phyloP scores from a whole-genome alignment of 345 rosid species.

The Bruguiera sexangula region DNA sequence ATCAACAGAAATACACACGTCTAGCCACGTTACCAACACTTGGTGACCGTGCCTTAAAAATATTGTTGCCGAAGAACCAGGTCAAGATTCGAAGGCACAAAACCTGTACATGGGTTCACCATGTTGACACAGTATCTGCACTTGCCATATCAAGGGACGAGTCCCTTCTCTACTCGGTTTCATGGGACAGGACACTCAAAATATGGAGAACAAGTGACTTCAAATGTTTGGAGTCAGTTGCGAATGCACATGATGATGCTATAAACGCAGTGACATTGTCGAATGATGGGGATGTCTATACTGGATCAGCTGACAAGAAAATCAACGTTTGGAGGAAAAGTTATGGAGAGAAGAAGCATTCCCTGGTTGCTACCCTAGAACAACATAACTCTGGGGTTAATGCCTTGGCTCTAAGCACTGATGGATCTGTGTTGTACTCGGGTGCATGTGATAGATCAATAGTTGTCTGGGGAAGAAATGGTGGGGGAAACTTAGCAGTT shows the following conservation, averaged over 20 bases:
- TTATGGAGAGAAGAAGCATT: conserved; percentile 49
- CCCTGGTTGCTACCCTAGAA: conserved; percentile 45
- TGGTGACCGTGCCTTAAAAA: conserved; percentile 58
- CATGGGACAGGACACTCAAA: conserved; percentile 92
- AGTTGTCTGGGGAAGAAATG: conserved; percentile 63
- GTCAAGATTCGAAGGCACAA: conserved; percentile 72
- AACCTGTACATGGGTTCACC: conserved; percentile 80
- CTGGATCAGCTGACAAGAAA: conserved; percentile 81
- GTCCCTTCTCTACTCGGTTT: conserved; percentile 73
- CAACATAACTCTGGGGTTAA: conserved; percentile 78
- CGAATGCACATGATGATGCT: conserved; percentile 86
- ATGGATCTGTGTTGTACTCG: conserved; percentile 53
- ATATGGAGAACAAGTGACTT: conserved; percentile 80
- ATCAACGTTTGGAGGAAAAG: conserved; percentile 75
- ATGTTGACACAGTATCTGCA: conserved; percentile 76
- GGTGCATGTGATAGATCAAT: conserved; percentile 77
- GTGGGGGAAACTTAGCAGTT: conserved; percentile 38
- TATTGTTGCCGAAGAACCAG: conserved; percentile 59
- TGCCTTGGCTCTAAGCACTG: conserved; percentile 62
- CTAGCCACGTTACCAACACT: conserved; percentile 84
- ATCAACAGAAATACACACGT: conserved; percentile 47
- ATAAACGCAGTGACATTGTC: conserved; percentile 70
- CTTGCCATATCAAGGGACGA: conserved; percentile 68
- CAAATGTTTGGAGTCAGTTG: conserved; percentile 74
- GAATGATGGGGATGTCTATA: conserved; percentile 57